Evolutionary conservation across 2,329 filamentous ascomycete genomes (phyloP), one percentile per base, ranked within the genome.

Genomic region (Pseudonectria buxi): DNA sequence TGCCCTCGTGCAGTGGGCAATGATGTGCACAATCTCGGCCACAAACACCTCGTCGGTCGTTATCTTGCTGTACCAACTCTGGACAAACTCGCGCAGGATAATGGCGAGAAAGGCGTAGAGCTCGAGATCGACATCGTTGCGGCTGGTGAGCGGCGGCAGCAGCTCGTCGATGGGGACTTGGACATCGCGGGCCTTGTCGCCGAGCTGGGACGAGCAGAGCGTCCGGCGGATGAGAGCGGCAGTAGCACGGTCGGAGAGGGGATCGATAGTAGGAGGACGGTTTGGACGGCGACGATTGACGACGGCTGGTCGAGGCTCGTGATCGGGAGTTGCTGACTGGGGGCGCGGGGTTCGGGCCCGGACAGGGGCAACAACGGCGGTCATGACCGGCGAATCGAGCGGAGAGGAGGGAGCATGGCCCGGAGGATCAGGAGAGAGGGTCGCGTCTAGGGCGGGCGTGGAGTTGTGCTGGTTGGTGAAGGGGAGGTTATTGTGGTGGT

Each of bases 31-130:
- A 39, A 95, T 75, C 65, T 95, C 89, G 48, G 83, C 81, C 41
- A 92, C 81, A 56, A 98, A 94, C 10, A 78, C 73, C 56, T 89
- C 84, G 62, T 98, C 90, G 4, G 87, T 78, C 2, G 90, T 95
- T 59, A 98, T 92, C 59, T 83, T 90, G 46, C 71, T 73, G 67
- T 98, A 98, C 92, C 92, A 98, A 24, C 78, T 80, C 59, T 92
- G 82, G 26, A 98, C 84, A 58, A 88, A 95, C 46, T 95, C 88
- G 53, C 85, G 81, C 51, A 95, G 71, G 43, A 96, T 79, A 40
- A 96, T 83, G 34, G 92, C 85, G 41, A 98, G 80, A 41, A 96
- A 76, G 18, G 86, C 90, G 58, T 96, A 98, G 4, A 98, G 74
- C 63, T 98, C 85, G 37, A 94, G 67, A 60, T 98, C 92, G 40